A percentile compares a stretch with the other conserved stretches of the same genome.
Evolutionary conservation across 306 rosid species (phyloP).

Genomic region (Ammopiptanthus mongolicus): DNA sequence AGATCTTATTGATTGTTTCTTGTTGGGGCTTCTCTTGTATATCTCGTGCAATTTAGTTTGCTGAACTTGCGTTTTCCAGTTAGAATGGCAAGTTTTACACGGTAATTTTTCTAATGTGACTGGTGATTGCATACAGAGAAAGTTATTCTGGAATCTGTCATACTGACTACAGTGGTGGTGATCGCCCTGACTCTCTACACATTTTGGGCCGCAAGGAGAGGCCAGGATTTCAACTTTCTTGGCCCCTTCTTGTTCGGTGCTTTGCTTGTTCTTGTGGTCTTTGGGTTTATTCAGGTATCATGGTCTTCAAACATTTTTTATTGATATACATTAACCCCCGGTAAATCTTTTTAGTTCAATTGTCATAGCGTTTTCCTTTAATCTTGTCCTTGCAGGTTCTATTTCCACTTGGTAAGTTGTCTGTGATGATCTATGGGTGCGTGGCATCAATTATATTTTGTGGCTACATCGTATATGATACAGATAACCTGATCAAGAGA

Average conservation of each 20-base stretch:
- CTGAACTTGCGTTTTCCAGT: not conserved
- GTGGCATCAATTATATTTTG: conserved; percentile 80
- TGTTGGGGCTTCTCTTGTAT: not conserved
- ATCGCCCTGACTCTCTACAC: conserved; percentile 76
- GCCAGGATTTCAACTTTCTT: conserved; percentile 85
- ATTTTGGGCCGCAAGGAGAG: conserved; percentile 93
- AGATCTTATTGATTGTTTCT: not conserved
- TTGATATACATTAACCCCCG: not conserved
- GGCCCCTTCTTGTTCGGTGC: conserved; percentile 93
- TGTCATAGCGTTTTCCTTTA: not conserved
- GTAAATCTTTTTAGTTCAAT: not conserved
- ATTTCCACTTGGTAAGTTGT: conserved; percentile 74
- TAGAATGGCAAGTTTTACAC: not conserved
- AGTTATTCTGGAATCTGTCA: conserved; percentile 76
- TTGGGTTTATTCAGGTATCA: conserved; percentile 70
- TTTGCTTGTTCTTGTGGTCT: conserved; percentile 65
- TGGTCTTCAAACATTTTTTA: not conserved
- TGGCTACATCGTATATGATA: conserved; percentile 84
- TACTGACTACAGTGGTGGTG: conserved; percentile 80
- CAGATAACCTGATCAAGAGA: conserved; percentile 90
- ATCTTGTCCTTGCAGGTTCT: not conserved
- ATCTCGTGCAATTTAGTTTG: not conserved
- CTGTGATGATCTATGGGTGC: conserved; percentile 84
- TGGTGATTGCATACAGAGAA: conserved; percentile 52
- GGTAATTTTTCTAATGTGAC: not conserved